phyloP scores from a whole-genome alignment of 257 asterid species.

The Solanum peruvianum region DNA sequence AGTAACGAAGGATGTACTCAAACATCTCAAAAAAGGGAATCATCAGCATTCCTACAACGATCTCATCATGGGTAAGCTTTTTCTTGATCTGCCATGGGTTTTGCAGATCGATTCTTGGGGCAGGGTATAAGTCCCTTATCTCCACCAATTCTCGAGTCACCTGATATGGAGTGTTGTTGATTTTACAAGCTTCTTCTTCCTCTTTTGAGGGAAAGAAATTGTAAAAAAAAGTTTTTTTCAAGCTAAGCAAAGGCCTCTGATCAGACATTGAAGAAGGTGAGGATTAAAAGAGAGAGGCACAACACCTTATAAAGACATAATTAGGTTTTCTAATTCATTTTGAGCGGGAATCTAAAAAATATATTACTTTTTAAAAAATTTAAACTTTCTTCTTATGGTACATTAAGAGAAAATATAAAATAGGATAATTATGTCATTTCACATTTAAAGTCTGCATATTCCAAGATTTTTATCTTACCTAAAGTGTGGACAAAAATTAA shows the following conservation, averaged over 20 bases:
- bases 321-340: too few species aligned
- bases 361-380: too few species aligned
- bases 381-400: too few species aligned
- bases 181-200: not conserved
- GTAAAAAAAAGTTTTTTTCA: constrained; percentile 25
- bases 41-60: not conserved
- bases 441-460: too few species aligned
- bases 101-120: constrained; percentile 7
- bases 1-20: constrained; percentile 8
- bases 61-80: not conserved
- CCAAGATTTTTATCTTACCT: too few species aligned
- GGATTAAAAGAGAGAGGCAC: too few species aligned
- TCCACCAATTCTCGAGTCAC: not conserved
- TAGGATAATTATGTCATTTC: too few species aligned
- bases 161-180: not conserved
- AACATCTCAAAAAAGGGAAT: constrained; percentile 5
- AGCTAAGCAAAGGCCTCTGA: not conserved
- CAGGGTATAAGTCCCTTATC: not conserved
- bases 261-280: not conserved
- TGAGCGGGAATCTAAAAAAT: too few species aligned
- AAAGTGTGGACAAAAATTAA: too few species aligned
- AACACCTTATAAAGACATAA: too few species aligned
- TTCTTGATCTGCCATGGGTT: constrained; percentile 48
- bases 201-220: constrained; percentile 20
- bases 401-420: too few species aligned